Percentiles rank a stretch among this genome's conserved stretches.
These are phyloP conservation scores for Mycogone perniciosa DNA, from an alignment of 2,329 filamentous ascomycete species.

Conservation along the genomic window DNA sequence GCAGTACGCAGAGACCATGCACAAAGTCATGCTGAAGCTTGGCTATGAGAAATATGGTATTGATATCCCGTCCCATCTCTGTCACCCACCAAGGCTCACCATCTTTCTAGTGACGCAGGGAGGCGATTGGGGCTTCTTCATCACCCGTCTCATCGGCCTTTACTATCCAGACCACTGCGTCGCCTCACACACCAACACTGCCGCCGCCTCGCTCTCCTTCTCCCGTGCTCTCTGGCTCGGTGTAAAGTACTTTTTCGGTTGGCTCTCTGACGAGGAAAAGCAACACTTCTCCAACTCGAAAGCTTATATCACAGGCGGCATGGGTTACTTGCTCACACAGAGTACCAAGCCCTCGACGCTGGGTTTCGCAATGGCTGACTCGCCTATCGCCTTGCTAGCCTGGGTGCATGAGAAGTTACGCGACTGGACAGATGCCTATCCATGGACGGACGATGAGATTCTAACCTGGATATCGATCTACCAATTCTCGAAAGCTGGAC, in stretches of 20 bases:
- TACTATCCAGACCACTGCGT: constrained; percentile 46
- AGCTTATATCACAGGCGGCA: constrained; percentile 54
- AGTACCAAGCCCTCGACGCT: constrained; percentile 69
- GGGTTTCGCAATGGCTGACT: constrained; percentile 62
- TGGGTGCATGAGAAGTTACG: constrained; percentile 81
- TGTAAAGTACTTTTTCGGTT: constrained; percentile 45
- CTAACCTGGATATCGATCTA: constrained; percentile 71
- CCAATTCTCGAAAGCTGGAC: constrained; percentile 61
- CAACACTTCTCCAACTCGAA: constrained; percentile 43
- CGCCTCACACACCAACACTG: constrained; percentile 48
- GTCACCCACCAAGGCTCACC: neutral
- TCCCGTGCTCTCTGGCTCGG: constrained; percentile 50
- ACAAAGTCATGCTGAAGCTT: constrained; percentile 63
- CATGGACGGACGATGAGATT: constrained; percentile 71
- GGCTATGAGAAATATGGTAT: constrained; percentile 43
- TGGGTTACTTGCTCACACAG: constrained; percentile 25
- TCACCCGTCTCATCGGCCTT: constrained; percentile 56
- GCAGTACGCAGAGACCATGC: constrained; percentile 47
- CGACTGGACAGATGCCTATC: constrained; percentile 67
- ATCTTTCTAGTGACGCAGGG: constrained; percentile 45
- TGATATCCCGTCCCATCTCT: neutral
- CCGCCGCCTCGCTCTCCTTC: constrained; percentile 34
- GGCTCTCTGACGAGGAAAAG: constrained; percentile 34
- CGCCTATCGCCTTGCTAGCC: constrained; percentile 61
- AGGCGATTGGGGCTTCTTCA: constrained; percentile 64